Evolutionary conservation across 2,329 filamentous ascomycete species (phyloP), one percentile per base, ranked within the genome.

Genomic region (Aphanoascus verrucosus): DNA sequence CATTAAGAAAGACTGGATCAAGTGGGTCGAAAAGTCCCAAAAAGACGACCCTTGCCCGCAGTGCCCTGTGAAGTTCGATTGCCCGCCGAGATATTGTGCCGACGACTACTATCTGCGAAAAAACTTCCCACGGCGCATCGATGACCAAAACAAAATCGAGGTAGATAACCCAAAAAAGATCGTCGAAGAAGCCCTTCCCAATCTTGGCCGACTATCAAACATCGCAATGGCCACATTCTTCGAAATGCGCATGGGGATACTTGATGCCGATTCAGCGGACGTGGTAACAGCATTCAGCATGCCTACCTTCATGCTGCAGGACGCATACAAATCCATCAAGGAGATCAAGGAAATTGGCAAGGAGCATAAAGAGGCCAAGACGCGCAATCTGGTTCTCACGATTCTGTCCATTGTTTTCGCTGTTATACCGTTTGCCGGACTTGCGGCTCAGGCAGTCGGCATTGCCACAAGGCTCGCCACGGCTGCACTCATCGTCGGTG

Each of bases 291-390:
- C 49, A 7, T 15, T 51, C 20, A 34, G 49, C 17, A 47, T 53
- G 41, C 50, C 50, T 12, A 9, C 46, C 15, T 46, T 53, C 31
- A 53, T 53, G 50, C 42, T 53, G 9, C 50, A 53, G 14, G 41
- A 53, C 8, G 42, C 49, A 14, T 34, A 31, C 41, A 37, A 52
- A 12, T 52, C 40, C 2, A 52, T 52, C n/a, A 23, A 43, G 12
- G 42, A 52, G 8, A 38, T 52, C n/a, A 52, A 45, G 15, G 45
- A 53, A n/a, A 53, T 53, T 32, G 50, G 50, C 31, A 53, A 53
- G n/a, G 50, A 52, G 19, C 41, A 52, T 2, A 19, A 52, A 19
- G 42, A 52, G 32, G 34, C 4, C 5, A 45, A 52, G 17, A 45
- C 7, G 31, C 14, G 17, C 6, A 20, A 52, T 15, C 19, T 43